phyloP scores from a whole-genome alignment of 169 alveolate species.

The Plasmodium adleri region DNA sequence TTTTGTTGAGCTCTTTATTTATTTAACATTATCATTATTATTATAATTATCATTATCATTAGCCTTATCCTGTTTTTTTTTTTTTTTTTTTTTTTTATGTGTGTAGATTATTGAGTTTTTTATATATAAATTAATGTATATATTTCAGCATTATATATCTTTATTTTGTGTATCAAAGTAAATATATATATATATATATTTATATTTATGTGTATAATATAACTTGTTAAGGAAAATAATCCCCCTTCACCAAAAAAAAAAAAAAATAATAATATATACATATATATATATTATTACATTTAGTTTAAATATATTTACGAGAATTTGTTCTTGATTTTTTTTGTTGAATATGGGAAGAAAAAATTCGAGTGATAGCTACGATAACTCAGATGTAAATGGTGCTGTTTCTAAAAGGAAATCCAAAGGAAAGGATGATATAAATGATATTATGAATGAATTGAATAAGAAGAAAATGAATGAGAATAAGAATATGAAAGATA shows the following conservation, averaged over 20 bases:
- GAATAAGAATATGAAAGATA: neutral
- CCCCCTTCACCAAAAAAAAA: too few relatives aligned
- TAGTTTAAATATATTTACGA: neutral
- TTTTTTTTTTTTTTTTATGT: too few relatives aligned
- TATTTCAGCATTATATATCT: neutral
- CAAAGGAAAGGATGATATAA: slow-evolving; percentile 1
- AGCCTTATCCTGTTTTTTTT: too few relatives aligned
- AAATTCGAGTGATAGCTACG: slow-evolving; percentile 12
- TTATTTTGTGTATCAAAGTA: neutral
- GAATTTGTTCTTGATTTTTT: neutral
- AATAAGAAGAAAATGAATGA: slow-evolving; percentile 15
- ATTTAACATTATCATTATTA: too few relatives aligned
- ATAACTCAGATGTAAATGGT: slow-evolving; percentile 9
- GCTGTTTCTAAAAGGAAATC: slow-evolving; percentile 18
- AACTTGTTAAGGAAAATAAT: too few relatives aligned
- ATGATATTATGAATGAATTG: neutral
- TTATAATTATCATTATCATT: too few relatives aligned
- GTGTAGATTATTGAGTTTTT: too few relatives aligned
- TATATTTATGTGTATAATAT: too few relatives aligned
- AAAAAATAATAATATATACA: neutral
- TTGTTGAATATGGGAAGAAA: slow-evolving; percentile 19
- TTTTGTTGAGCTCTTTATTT: too few relatives aligned
- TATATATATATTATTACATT: neutral
- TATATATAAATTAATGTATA: neutral
- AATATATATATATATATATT: too few relatives aligned